Percentiles rank a stretch among this genome's conserved stretches.
Conservation (phyloP, 257 asterid genomes). For the Plantago major region DNA sequence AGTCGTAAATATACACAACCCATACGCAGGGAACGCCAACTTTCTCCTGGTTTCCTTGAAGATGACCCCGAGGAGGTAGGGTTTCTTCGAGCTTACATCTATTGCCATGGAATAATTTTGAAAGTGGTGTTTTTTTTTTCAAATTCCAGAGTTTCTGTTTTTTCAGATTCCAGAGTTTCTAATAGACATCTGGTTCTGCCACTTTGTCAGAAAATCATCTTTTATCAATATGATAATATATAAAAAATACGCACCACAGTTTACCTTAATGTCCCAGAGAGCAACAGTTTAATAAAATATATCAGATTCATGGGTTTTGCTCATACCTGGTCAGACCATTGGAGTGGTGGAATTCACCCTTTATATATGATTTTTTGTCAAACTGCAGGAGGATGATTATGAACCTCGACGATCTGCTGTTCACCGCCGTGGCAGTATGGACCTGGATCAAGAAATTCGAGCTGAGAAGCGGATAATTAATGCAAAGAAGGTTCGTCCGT, state of each 20-base stretch:
- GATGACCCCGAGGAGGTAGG: conserved; percentile 90
- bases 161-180: too few species aligned
- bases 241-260: background rate
- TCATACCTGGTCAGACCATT: background rate
- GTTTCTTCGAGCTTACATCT: background rate
- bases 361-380: background rate
- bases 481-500: conserved; percentile 78
- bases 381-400: conserved; percentile 49
- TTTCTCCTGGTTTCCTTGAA: conserved; percentile 96
- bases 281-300: conserved; percentile 1
- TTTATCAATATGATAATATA: background rate
- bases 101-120: too few species aligned
- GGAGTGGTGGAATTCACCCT: background rate
- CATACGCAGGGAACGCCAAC: conserved; percentile 88
- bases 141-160: too few species aligned
- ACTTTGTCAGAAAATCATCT: background rate
- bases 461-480: conserved; percentile 88
- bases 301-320: background rate
- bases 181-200: too few species aligned
- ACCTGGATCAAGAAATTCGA: conserved; percentile 86
- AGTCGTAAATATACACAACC: conserved; percentile 82
- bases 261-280: background rate
- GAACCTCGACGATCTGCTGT: conserved; percentile 67
- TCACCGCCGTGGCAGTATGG: conserved; percentile 79
- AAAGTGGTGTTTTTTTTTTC: too few species aligned